phyloP scores from a whole-genome alignment of 1,139 yeast species.

The Lodderomyces parapsilosis region DNA sequence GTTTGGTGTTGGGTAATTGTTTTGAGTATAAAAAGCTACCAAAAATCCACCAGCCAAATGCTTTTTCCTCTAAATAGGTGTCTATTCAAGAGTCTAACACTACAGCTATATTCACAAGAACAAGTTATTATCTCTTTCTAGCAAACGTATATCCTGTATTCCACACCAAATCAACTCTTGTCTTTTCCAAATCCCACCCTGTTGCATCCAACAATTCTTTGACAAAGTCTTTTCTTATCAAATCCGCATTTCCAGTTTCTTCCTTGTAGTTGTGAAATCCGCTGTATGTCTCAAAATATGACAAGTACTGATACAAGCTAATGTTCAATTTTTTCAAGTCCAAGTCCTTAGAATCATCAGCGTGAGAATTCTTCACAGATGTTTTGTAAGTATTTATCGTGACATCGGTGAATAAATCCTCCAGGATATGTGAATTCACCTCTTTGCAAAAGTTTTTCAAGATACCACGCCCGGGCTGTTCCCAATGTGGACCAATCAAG shows the following conservation, averaged over 20 bases:
- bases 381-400: constrained; percentile 27
- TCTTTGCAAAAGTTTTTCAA: constrained; percentile 27
- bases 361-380: constrained; percentile 16
- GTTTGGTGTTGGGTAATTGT: too few relatives aligned
- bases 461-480: constrained; percentile 43
- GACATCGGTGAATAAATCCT: constrained; percentile 26
- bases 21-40: too few relatives aligned
- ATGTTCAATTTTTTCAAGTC: constrained; percentile 22
- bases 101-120: neutral
- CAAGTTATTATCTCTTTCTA: constrained; percentile 17
- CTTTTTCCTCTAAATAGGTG: too few relatives aligned
- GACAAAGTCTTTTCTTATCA: constrained; percentile 20
- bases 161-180: constrained; percentile 36
- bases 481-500: constrained; percentile 45
- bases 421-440: constrained; percentile 34
- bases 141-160: constrained; percentile 41
- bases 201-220: constrained; percentile 25
- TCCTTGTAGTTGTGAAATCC: constrained; percentile 35
- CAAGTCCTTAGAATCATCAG: constrained; percentile 22
- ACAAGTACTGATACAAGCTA: constrained; percentile 24
- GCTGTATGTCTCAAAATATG: constrained; percentile 40
- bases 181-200: constrained; percentile 31
- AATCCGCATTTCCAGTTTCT: constrained; percentile 26
- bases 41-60: too few relatives aligned
- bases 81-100: too few relatives aligned